Base-by-base conservation (phyloP, 2,329 filamentous ascomycete species). In the Colletotrichum orbiculare region DNA sequence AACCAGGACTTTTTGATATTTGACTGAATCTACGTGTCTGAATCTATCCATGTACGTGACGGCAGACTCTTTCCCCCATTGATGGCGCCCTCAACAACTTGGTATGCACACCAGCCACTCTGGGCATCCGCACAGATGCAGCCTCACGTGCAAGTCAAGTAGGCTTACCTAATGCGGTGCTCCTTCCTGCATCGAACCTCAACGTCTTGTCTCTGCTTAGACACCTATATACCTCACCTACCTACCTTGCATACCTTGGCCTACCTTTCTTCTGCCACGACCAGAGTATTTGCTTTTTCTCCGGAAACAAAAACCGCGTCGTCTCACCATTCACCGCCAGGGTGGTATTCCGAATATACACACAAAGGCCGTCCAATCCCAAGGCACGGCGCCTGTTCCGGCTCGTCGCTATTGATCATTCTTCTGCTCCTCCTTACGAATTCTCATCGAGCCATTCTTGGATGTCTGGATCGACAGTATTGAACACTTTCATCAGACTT, bases 321-420 rank as follows among this genome's bases (percentile, higher is more conserved):
- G 35, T 45, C 47, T 59, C 47, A 59, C 48, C 33, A 53, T 39
- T 56, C 52, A 63, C 53, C 58, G 63, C 52, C 15, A 42, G 10
- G 37, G 41, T 56, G 42, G 58, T 54, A 65, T 65, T 55, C 42
- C 37, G 17, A 12, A 11, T 46, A 17, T 46, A n/a, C 25, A 33
- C 25, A 25, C n/a, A 33, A 15, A 8, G 34, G 17, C 52, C 45
- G 25, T 15, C 41, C 52, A 25, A 47, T 47, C 42, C 8, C 13
- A 35, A 55, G 9, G 25, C 25, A 34, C 12, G 42, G 17, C 52
- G 50, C 41, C 33, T 41, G 10, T 43, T 48, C 54, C 35, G 12
- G 38, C 38, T 25, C 25, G 38, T 41, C 38, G 4, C 38, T 41
- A 41, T 10, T 6, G 45, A 17, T 63, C 67, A 12, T 42, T 46